phyloP scores from a whole-genome alignment of 352 stramenopile species.

The Phytophthora ramorum region DNA sequence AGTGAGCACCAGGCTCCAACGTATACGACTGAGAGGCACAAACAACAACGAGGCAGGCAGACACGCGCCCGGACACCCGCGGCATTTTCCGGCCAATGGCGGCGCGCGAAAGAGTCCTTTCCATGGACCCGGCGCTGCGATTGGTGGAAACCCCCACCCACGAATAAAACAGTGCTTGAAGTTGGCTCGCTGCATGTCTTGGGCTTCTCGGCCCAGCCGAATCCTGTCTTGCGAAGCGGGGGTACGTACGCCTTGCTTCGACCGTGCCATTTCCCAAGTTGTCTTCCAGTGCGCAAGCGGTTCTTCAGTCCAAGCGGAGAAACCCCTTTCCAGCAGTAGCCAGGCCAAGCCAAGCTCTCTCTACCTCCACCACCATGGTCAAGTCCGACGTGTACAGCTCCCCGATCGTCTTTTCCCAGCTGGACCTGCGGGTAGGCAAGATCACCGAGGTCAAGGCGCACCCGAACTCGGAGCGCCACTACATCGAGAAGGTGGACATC shows the following conservation, averaged over 20 bases:
- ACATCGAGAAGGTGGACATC: slow-evolving; percentile 80
- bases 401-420: slow-evolving; percentile 70
- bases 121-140: slow-evolving; percentile 7
- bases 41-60: slow-evolving; percentile 11
- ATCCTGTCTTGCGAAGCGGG: slow-evolving; percentile 25
- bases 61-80: slow-evolving; percentile 25
- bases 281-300: slow-evolving; percentile 45
- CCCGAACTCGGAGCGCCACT: slow-evolving; percentile 74
- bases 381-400: slow-evolving; percentile 83
- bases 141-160: slow-evolving; percentile 20
- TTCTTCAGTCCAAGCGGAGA: slow-evolving; percentile 18
- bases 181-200: slow-evolving; percentile 42
- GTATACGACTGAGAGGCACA: slow-evolving; percentile 17
- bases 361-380: slow-evolving; percentile 52
- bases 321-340: slow-evolving; percentile 2
- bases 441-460: slow-evolving; percentile 73
- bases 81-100: slow-evolving; percentile 24
- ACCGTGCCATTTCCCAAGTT: slow-evolving; percentile 60
- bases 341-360: slow-evolving; percentile 16
- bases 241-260: slow-evolving; percentile 22
- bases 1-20: neutral
- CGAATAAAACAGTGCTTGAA: slow-evolving; percentile 37
- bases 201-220: slow-evolving; percentile 19
- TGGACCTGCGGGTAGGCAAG: slow-evolving; percentile 77
- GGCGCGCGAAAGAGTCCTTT: slow-evolving; percentile 4